Conservation (phyloP, 225 moss, liverwort and hornwort species). For the Pleurozium schreberi region DNA sequence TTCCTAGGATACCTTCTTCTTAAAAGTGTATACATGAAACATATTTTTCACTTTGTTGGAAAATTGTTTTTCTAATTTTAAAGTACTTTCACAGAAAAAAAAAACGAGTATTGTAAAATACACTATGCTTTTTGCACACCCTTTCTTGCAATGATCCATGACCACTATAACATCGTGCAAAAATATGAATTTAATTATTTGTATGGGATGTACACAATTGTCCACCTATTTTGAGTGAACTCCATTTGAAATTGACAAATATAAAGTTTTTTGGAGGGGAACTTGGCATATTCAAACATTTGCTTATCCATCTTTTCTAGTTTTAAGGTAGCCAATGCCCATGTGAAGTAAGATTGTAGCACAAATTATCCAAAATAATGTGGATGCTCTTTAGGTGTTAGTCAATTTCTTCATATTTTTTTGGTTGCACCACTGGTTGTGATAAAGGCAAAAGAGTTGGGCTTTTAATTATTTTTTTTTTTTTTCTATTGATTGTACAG, state of each 20-base stretch:
- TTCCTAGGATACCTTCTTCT: too few relatives aligned
- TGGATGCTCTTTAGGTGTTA: too few relatives aligned
- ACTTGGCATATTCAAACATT: not conserved
- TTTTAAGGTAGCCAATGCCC: not conserved
- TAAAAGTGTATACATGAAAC: too few relatives aligned
- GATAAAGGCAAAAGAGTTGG: not conserved
- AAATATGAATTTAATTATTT: not conserved
- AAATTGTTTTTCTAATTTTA: too few relatives aligned
- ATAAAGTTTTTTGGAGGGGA: not conserved
- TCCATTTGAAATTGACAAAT: not conserved
- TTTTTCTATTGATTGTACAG: not conserved
- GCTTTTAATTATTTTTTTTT: not conserved
- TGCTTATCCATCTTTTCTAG: not conserved
- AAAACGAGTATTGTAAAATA: too few relatives aligned
- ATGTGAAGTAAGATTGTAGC: not conserved
- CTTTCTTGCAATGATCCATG: too few relatives aligned
- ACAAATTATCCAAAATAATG: not conserved
- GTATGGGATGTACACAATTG: fast-evolving
- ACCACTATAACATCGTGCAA: fast-evolving
- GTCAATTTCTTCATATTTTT: not conserved
- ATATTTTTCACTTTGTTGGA: too few relatives aligned
- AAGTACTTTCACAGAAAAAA: too few relatives aligned
- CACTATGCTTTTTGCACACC: too few relatives aligned
- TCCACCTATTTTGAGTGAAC: not conserved
- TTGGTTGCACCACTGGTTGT: not conserved